Evolutionary conservation across 1,284 basidiomycete genomes (phyloP), one percentile per base, ranked within the genome.

Genomic region (Pterulicium gracile): DNA sequence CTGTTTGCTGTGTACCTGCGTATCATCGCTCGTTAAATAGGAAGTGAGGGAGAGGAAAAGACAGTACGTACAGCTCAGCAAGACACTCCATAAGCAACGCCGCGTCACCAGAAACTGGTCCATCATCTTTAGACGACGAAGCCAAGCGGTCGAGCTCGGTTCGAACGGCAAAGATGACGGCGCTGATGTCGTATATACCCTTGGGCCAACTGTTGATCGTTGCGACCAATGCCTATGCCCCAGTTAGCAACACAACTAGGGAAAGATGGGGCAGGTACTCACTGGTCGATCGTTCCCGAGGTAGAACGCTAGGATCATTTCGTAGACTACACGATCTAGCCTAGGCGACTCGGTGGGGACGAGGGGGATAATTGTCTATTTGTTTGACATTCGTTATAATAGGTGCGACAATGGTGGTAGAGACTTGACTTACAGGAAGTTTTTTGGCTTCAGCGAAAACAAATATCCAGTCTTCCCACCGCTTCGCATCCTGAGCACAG

Each of bases 381-480:
- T n/a, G 42, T 35, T 23, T 36, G 34, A 24, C 2, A 17, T n/a
- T 20, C 22, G 7, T 7, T 20, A 32, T 4, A 24, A 34, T 17
- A 13, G 14, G 13, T 22, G 3, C 3, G 42, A 46, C 45, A 15
- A 18, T 40, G 45, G 49, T 23, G 32, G 19, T 42, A 19, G 34
- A 40, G 19, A n/a, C 18, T 10, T 12, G 40, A 58, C 70, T 43
- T 51, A 89, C 89, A 56, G 87, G 79, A 15, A 98, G 67, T 50
- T 91, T 81, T 24, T 79, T 76, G 55, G 85, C 80, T 60, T 94
- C 83, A 0, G 88, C 87, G 58, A 96, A 98, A 5, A 81, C 68
- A 58, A 96, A 95, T 59, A 98, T 88, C 86, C 89, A 96, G 56
- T 88, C 80, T 60, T 98, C 94, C 96, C 96, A 99, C 14, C 78